Evolutionary conservation across 2,329 filamentous ascomycete genomes (phyloP).

Genomic region (Scopulariopsis brevicaulis): DNA sequence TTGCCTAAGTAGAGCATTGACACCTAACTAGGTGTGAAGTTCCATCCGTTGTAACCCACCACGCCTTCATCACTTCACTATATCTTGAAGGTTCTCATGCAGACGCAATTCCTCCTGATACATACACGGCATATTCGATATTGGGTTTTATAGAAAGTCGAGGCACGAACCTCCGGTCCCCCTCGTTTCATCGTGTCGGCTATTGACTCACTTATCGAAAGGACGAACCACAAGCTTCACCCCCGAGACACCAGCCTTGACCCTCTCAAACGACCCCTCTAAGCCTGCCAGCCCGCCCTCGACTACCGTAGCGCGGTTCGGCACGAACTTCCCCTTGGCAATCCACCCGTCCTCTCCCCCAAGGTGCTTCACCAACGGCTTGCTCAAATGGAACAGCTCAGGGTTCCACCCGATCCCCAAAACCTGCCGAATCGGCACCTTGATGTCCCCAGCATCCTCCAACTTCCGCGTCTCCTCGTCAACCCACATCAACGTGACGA

Average conservation of each 20-base stretch:
- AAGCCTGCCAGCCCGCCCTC: conserved; percentile 15
- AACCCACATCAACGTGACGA: conserved; percentile 8
- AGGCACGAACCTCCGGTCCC: no score
- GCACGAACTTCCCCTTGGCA: conserved; percentile 15
- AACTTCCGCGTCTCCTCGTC: conserved; percentile 9
- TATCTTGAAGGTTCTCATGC: no score
- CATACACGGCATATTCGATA: no score
- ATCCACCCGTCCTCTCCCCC: conserved; percentile 18
- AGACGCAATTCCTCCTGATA: no score
- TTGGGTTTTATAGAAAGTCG: no score
- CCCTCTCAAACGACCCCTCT: conserved; percentile 13
- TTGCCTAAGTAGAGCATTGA: no score
- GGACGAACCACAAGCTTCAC: conserved; percentile 14
- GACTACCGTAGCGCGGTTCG: conserved; percentile 15
- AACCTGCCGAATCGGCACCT: neutral
- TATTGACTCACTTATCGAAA: neutral
- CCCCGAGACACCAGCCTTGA: conserved; percentile 15
- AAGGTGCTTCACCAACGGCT: conserved; percentile 14
- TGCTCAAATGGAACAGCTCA: conserved; percentile 15
- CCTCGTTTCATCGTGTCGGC: no score
- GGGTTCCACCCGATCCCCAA: conserved; percentile 13
- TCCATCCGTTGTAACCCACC: no score
- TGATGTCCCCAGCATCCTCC: conserved; percentile 6
- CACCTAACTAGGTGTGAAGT: no score
- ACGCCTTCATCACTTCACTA: no score